Conservation (phyloP, 306 rosid species). For the Lotus japonicus region DNA sequence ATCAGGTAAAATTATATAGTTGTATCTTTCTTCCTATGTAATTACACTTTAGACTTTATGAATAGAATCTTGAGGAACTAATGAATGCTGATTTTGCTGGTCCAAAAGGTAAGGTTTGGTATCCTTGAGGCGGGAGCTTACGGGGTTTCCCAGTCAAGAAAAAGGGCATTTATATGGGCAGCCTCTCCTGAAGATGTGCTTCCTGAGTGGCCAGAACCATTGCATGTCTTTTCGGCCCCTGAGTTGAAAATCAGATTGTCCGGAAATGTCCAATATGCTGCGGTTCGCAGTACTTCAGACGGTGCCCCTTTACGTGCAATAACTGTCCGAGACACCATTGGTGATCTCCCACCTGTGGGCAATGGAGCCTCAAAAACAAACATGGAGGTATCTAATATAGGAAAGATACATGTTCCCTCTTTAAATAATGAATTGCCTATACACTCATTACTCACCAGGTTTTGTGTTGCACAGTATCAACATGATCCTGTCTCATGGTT, state of each 20-base stretch:
- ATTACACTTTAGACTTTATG: not conserved
- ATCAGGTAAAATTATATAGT: conserved; percentile 61
- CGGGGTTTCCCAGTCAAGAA: conserved; percentile 95
- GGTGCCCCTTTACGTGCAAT: conserved; percentile 96
- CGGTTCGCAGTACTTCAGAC: conserved; percentile 71
- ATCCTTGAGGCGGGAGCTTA: conserved; percentile 94
- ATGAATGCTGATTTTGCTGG: conserved; percentile 9
- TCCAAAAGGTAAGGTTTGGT: conserved; percentile 84
- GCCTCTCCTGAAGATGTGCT: conserved; percentile 84
- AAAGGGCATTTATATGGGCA: conserved; percentile 98
- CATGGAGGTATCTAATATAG: conserved; percentile 47
- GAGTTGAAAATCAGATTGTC: conserved; percentile 68
- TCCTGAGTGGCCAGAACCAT: conserved; percentile 99
- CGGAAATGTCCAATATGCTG: conserved; percentile 61
- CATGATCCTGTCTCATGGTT: conserved; percentile 82
- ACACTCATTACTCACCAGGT: not conserved
- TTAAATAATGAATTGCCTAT: not conserved
- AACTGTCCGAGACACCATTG: conserved; percentile 91
- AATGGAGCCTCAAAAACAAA: conserved; percentile 78
- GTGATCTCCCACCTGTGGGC: conserved; percentile 86
- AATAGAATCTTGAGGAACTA: not conserved
- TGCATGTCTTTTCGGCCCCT: conserved; percentile 87
- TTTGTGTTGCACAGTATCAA: conserved; percentile 49
- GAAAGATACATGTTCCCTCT: not conserved
- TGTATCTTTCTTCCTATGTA: not conserved